Evolutionary conservation across 257 asterid species (phyloP).

Genomic region (Thymus mandschuricus): DNA sequence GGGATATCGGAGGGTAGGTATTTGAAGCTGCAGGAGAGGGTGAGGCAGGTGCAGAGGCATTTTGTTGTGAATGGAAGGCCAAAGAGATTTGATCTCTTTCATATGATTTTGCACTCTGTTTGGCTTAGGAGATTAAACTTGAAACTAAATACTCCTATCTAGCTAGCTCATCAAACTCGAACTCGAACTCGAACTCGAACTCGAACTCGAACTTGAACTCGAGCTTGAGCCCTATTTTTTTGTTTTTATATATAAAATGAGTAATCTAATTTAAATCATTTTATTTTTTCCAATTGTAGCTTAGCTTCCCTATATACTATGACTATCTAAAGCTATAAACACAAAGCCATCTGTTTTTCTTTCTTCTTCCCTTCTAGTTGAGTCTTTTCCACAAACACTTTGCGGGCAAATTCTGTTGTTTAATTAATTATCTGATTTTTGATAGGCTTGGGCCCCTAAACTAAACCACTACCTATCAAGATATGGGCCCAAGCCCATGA

Average conservation of each 20-base stretch:
- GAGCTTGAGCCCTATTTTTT: too few species aligned
- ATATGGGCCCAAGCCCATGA: too few species aligned
- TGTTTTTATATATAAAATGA: too few species aligned
- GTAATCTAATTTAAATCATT: too few species aligned
- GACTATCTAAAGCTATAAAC: neutral
- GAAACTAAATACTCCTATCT: slow-evolving; percentile 18
- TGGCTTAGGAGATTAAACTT: slow-evolving; percentile 75
- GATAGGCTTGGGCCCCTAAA: too few species aligned
- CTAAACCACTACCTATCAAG: too few species aligned
- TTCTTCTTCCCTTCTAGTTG: neutral
- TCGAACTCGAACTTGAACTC: neutral
- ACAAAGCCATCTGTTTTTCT: neutral
- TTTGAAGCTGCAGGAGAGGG: slow-evolving; percentile 46
- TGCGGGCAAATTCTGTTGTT: neutral
- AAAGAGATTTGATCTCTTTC: slow-evolving; percentile 62
- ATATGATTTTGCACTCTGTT: slow-evolving; percentile 71
- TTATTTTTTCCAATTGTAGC: too few species aligned
- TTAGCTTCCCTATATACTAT: too few species aligned
- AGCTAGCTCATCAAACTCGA: neutral
- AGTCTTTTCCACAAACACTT: neutral
- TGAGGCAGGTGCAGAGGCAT: slow-evolving; percentile 64
- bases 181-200: neutral
- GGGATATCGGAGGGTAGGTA: slow-evolving; percentile 54
- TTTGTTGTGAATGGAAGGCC: slow-evolving; percentile 61
- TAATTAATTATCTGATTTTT: neutral